Conservation (phyloP, 1,139 yeast genomes). For the Zygosaccharomyces sapae region DNA sequence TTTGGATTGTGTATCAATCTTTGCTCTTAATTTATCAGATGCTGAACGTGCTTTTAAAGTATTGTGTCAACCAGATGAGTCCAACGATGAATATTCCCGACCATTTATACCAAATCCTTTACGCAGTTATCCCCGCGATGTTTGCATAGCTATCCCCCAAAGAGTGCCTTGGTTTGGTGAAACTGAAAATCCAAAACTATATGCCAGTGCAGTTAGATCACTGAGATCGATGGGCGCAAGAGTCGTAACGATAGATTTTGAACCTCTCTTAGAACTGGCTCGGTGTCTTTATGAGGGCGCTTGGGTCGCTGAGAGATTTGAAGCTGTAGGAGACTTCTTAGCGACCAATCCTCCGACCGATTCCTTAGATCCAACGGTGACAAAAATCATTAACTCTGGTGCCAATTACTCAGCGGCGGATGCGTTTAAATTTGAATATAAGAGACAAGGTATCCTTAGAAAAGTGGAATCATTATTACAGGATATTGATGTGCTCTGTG, state of each 20-base stretch:
- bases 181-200: constrained; percentile 66
- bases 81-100: constrained; percentile 76
- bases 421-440: constrained; percentile 77
- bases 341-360: constrained; percentile 67
- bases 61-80: constrained; percentile 65
- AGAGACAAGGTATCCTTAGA: constrained; percentile 70
- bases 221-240: constrained; percentile 55
- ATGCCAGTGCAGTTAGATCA: constrained; percentile 53
- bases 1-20: constrained; percentile 84
- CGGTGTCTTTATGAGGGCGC: constrained; percentile 90
- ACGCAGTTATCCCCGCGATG: constrained; percentile 52
- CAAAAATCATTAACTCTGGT: constrained; percentile 70
- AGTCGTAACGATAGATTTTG: constrained; percentile 60
- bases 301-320: constrained; percentile 96
- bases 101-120: constrained; percentile 63
- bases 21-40: constrained; percentile 70
- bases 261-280: constrained; percentile 77
- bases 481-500: constrained; percentile 68
- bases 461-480: constrained; percentile 52
- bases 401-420: constrained; percentile 75
- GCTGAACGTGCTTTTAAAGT: constrained; percentile 73
- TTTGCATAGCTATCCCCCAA: constrained; percentile 71
- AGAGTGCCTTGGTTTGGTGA: constrained; percentile 78
- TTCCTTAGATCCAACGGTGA: constrained; percentile 79
- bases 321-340: constrained; percentile 73